phyloP scores from a whole-genome alignment of 2,329 filamentous ascomycete genomes.

The Aspergillus neoniger region DNA sequence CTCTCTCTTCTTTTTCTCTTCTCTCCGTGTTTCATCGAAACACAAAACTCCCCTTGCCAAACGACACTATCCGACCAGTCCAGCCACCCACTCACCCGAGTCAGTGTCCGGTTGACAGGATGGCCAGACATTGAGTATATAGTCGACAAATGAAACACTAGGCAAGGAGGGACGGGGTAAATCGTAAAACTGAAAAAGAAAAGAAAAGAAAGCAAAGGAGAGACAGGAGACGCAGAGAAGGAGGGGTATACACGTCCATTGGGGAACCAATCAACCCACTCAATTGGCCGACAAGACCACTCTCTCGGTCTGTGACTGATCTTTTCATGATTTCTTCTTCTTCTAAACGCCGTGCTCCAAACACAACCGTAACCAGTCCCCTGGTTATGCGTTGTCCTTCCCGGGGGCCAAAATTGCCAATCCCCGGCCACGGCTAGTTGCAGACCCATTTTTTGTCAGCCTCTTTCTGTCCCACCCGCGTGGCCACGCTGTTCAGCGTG shows the following conservation, averaged over 20 bases:
- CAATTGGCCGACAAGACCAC: not conserved
- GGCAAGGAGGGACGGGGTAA: not conserved
- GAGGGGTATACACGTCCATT: not conserved
- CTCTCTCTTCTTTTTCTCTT: too few species aligned
- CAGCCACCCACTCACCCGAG: too few species aligned
- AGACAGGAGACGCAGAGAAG: not conserved
- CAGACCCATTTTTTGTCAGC: constrained; percentile 67
- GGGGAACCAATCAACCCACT: constrained; percentile 4
- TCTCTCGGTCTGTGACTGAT: not conserved
- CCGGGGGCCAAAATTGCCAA: not conserved
- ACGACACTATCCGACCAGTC: too few species aligned
- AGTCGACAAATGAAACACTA: too few species aligned
- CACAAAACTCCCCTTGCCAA: too few species aligned
- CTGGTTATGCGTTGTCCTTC: constrained; percentile 6
- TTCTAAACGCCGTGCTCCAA: not conserved
- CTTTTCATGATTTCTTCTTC: not conserved
- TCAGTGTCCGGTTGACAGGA: too few species aligned
- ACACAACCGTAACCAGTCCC: not conserved
- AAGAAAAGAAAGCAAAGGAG: not conserved
- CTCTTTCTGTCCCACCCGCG: constrained; percentile 62
- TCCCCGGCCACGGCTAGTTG: constrained; percentile 31
- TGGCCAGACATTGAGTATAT: too few species aligned
- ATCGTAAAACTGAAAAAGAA: not conserved
- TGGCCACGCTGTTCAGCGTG: constrained; percentile 67
- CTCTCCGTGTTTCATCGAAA: too few species aligned